Percentiles rank a stretch among this genome's conserved stretches.
Conservation (phyloP, 2,329 filamentous ascomycete genomes). For the Cladosporium sp. region DNA sequence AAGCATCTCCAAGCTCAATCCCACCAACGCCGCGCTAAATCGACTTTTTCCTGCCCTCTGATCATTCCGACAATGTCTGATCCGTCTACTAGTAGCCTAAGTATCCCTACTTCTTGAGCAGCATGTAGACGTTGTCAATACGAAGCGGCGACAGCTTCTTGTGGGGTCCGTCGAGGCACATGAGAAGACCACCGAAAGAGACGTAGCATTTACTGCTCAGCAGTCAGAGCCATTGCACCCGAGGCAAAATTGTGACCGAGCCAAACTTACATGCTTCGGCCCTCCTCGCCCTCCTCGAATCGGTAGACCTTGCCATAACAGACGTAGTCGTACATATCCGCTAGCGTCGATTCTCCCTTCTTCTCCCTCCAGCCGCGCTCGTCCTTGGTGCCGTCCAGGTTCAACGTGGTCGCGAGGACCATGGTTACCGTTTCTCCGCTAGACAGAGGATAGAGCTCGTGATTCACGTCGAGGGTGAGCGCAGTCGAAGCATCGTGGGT, state of each 20-base stretch:
- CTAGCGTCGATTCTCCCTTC: slow-evolving; percentile 51
- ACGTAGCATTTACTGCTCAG: slow-evolving; percentile 75
- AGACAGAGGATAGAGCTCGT: slow-evolving; percentile 75
- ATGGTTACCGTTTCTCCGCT: slow-evolving; percentile 72
- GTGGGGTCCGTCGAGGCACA: slow-evolving; percentile 88
- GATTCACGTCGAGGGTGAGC: slow-evolving; percentile 88
- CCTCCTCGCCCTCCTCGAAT: slow-evolving; percentile 70
- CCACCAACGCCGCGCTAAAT: slow-evolving; percentile 29
- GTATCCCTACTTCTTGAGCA: slow-evolving; percentile 71
- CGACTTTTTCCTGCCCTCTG: slow-evolving; percentile 9
- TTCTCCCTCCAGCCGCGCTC: slow-evolving; percentile 65
- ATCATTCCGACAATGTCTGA: neutral
- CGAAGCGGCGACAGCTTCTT: slow-evolving; percentile 89
- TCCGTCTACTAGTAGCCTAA: slow-evolving; percentile 4
- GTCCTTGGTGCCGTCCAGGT: slow-evolving; percentile 70
- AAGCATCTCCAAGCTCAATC: slow-evolving; percentile 1
- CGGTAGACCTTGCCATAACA: slow-evolving; percentile 85
- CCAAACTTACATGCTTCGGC: slow-evolving; percentile 72
- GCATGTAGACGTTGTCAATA: slow-evolving; percentile 88
- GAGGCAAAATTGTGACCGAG: neutral
- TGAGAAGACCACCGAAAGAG: slow-evolving; percentile 85
- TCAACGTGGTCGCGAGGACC: slow-evolving; percentile 76
- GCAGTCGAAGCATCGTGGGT: slow-evolving; percentile 68
- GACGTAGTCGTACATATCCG: slow-evolving; percentile 81
- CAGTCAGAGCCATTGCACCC: slow-evolving; percentile 21